Conservation (phyloP, 129 eudicot species). For the Escallonia herrerae region DNA sequence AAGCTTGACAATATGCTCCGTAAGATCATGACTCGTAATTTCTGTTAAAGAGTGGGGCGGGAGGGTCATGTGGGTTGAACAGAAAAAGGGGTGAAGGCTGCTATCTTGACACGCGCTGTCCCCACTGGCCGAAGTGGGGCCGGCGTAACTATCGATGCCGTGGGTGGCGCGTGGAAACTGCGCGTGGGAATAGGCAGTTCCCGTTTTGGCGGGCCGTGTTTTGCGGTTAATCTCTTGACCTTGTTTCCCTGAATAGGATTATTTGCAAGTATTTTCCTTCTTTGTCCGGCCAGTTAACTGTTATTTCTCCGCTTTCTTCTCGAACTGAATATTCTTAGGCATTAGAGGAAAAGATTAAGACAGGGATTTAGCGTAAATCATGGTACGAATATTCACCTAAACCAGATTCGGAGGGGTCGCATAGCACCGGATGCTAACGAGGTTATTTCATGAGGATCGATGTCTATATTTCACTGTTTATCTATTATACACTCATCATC, state of each 20-base stretch:
- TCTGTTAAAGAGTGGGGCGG: slow-evolving; percentile 10
- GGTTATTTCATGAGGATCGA: too few species aligned
- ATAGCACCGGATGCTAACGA: neutral
- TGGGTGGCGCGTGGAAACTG: slow-evolving; percentile 12
- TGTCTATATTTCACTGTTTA: too few species aligned
- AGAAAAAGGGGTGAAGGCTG: slow-evolving; percentile 10
- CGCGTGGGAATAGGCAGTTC: neutral
- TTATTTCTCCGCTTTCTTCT: too few species aligned
- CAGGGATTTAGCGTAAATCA: neutral
- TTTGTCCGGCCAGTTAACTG: neutral
- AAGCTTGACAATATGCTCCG: neutral
- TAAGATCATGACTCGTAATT: slow-evolving; percentile 12
- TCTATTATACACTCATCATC: too few species aligned
- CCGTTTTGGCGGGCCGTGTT: slow-evolving; percentile 26
- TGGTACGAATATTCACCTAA: neutral
- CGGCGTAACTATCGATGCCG: slow-evolving; percentile 14
- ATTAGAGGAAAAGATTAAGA: neutral
- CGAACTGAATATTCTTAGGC: too few species aligned
- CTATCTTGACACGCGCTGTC: slow-evolving; percentile 29
- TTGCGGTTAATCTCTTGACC: neutral
- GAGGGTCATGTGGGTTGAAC: slow-evolving; percentile 2
- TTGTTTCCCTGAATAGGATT: too few species aligned
- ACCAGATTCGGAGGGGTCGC: neutral
- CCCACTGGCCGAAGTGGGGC: slow-evolving; percentile 16
- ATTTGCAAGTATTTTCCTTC: neutral